A percentile compares a stretch with the other conserved stretches of the same genome.
phyloP scores from a whole-genome alignment of 345 rosid genomes.

The Camelina hispida region DNA sequence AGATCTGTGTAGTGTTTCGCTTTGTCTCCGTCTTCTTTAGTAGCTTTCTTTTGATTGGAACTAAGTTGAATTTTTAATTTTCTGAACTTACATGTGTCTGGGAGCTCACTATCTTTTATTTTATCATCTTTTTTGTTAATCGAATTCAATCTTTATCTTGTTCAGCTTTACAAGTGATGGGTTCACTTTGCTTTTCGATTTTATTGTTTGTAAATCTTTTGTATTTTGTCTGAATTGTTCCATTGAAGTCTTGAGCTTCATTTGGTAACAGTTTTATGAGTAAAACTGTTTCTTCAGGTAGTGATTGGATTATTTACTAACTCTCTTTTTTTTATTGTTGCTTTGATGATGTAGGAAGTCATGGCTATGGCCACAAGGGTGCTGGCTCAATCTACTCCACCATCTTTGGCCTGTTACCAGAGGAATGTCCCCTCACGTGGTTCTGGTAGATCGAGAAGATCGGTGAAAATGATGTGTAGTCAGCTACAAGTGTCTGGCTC shows the following conservation, averaged over 20 bases:
- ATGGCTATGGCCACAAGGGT: slow-evolving; percentile 76
- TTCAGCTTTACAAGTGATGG: neutral
- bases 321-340: neutral
- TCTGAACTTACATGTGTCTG: neutral
- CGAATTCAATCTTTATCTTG: slow-evolving; percentile 9
- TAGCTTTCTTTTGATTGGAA: slow-evolving; percentile 1
- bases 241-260: neutral
- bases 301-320: slow-evolving; percentile 15
- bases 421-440: slow-evolving; percentile 55
- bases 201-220: neutral
- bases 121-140: too few species aligned
- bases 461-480: slow-evolving; percentile 56
- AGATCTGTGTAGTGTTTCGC: slow-evolving; percentile 17
- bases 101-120: slow-evolving; percentile 2
- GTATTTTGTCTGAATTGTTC: too few species aligned
- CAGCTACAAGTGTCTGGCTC: slow-evolving; percentile 46
- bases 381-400: slow-evolving; percentile 71
- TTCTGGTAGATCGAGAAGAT: slow-evolving; percentile 55
- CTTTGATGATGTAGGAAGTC: slow-evolving; percentile 24
- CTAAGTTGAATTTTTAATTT: slow-evolving; percentile 12
- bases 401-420: slow-evolving; percentile 56
- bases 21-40: neutral
- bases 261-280: slow-evolving; percentile 7
- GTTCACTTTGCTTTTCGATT: slow-evolving; percentile 13
- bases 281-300: slow-evolving; percentile 14